Conservation (phyloP, 2,329 filamentous ascomycete species). For the Xylogone sp. region DNA sequence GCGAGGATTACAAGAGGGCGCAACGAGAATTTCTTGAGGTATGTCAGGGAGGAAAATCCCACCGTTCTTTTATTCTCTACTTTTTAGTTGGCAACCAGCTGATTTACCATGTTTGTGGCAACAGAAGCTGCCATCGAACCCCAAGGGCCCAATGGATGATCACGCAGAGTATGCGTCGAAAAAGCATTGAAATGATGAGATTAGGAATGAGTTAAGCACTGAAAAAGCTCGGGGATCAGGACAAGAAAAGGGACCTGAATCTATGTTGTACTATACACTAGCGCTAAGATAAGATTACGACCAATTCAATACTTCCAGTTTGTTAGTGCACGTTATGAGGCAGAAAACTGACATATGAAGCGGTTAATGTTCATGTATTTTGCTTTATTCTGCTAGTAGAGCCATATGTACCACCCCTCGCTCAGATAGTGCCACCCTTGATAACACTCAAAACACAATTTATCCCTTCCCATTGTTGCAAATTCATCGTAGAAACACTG, state of each 20-base stretch:
- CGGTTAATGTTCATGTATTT: too few relatives aligned
- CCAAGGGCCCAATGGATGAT: constrained; percentile 59
- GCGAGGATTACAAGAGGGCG: constrained; percentile 45
- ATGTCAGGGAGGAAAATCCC: constrained; percentile 10
- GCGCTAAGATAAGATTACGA: not conserved
- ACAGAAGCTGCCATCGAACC: constrained; percentile 60
- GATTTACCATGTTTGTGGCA: not conserved
- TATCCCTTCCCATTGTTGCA: too few relatives aligned
- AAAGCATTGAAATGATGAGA: constrained; percentile 10
- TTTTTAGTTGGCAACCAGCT: not conserved
- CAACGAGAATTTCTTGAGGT: constrained; percentile 49
- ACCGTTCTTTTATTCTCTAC: not conserved
- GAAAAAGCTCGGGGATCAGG: too few relatives aligned
- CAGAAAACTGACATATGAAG: too few relatives aligned
- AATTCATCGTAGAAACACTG: not conserved
- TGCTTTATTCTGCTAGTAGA: not conserved
- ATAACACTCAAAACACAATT: too few relatives aligned
- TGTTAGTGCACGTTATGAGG: not conserved
- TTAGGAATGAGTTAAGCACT: constrained; percentile 4
- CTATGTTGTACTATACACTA: not conserved
- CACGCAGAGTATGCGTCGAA: constrained; percentile 49
- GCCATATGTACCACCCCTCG: not conserved
- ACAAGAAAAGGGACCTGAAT: not conserved
- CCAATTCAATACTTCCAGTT: not conserved
- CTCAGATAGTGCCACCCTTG: too few relatives aligned